Conservation (phyloP, 306 rosid genomes). For the Gleditsia sinensis region DNA sequence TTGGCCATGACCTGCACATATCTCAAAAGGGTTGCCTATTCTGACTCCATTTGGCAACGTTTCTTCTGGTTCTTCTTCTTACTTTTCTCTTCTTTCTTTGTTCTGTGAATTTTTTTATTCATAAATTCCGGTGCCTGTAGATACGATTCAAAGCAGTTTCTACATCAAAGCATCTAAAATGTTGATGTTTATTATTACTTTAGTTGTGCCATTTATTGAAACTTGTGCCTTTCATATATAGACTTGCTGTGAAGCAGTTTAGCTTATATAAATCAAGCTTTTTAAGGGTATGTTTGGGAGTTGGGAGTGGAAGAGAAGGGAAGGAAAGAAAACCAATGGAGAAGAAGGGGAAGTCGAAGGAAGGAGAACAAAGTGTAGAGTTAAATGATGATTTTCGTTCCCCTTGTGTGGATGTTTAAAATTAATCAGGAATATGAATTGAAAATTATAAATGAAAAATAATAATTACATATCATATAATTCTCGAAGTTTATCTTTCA, state of each 20-base stretch:
- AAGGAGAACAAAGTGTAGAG: too few relatives aligned
- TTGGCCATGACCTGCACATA: conserved; percentile 66
- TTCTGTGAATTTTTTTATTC: background rate
- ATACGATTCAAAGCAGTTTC: background rate
- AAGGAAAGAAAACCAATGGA: too few relatives aligned
- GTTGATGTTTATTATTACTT: background rate
- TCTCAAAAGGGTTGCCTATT: conserved; percentile 63
- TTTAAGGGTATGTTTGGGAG: too few relatives aligned
- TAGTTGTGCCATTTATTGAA: background rate
- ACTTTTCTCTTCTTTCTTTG: background rate
- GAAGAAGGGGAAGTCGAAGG: too few relatives aligned
- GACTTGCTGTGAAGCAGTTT: background rate
- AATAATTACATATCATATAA: too few relatives aligned
- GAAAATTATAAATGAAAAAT: too few relatives aligned
- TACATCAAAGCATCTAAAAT: background rate
- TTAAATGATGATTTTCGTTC: too few relatives aligned
- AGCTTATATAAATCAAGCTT: background rate
- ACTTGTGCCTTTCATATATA: background rate
- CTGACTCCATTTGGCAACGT: conserved; percentile 74
- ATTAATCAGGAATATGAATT: too few relatives aligned
- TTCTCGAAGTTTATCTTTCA: too few relatives aligned
- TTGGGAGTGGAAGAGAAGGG: too few relatives aligned
- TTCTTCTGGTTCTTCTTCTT: conserved; percentile 53
- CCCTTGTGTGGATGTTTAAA: too few relatives aligned
- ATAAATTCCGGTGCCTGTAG: background rate